Base-by-base conservation (phyloP, 306 rosid species). In the Fagus sylvatica region DNA sequence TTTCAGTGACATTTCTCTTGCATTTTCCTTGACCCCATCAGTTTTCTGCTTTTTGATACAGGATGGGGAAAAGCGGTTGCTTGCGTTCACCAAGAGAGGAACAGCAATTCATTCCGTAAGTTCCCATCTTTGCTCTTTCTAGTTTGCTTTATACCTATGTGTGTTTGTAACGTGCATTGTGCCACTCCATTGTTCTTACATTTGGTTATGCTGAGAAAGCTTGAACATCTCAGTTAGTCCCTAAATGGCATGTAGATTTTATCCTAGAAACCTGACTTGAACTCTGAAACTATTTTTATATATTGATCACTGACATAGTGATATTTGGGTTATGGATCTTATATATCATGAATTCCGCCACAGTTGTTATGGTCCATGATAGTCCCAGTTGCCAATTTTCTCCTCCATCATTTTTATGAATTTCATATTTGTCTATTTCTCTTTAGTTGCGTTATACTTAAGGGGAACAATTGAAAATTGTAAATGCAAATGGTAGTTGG, bases 1-100 rank as follows among this genome's bases (percentile, higher is more conserved):
- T 79, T 66, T 72, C 39, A 0, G n/a, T 53, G 30, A 70, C 66
- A 46, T 32, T 62, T 37, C 19, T 55, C 56, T 15, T 56, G 32
- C 4, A 56, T 76, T 53, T 51, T 54, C 8, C 75, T 84, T 76
- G 72, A 71, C 75, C 79, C 46, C 19, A 34, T 53, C 70, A 32
- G 67, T 32, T 72, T 62, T 33, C 15, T 48, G 17, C 75, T 75
- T 15, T 80, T 72, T 82, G 53, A 66, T 71, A 33, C 86, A 92
- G 98, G 95, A 89, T 9, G 98, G 97, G 28, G 90, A 90, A 80
- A 94, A 92, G 77, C 90, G 97, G 75, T 64, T 94, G 87, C 91
- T 92, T 57, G 97, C 98, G 62, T 94, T 94, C 84, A 92, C 98
- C 34, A 92, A 89, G 87, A 88, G 92, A 74, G 97, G 95, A 80